phyloP scores from a whole-genome alignment of 345 rosid species.

The Gossypium longicalyx region DNA sequence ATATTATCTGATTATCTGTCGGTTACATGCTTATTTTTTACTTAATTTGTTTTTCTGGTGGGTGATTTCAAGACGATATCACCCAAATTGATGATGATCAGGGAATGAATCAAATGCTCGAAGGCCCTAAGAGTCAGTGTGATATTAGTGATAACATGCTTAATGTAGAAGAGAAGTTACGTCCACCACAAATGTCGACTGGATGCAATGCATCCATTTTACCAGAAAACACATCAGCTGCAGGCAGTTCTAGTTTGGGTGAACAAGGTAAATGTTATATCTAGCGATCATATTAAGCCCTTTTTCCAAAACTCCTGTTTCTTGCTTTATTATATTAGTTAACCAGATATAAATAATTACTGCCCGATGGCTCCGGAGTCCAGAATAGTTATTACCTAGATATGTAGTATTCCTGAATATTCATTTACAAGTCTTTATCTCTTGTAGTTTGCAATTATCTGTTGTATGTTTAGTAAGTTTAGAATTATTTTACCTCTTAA shows the following conservation, averaged over 20 bases:
- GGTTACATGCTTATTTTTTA: slow-evolving; percentile 1
- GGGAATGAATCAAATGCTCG: slow-evolving; percentile 22
- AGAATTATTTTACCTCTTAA: not conserved
- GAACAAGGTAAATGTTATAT: slow-evolving; percentile 31
- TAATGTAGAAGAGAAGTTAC: slow-evolving; percentile 26
- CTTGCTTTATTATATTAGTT: not conserved
- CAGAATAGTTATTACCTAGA: not conserved
- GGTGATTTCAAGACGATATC: slow-evolving; percentile 59
- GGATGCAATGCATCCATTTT: slow-evolving; percentile 18
- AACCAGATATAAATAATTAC: not conserved
- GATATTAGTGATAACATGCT: slow-evolving; percentile 15
- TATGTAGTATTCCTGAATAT: slow-evolving; percentile 6
- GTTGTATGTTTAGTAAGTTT: not conserved
- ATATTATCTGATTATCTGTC: not conserved
- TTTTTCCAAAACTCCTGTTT: not conserved
- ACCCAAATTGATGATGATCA: slow-evolving; percentile 43
- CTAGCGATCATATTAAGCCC: not conserved
- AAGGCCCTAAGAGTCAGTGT: slow-evolving; percentile 21
- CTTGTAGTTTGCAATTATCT: not conserved
- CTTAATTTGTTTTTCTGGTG: not conserved
- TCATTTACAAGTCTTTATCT: not conserved
- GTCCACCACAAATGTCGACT: slow-evolving; percentile 14
- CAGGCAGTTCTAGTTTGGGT: slow-evolving; percentile 13
- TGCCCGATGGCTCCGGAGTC: not conserved
- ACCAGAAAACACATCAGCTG: slow-evolving; percentile 10